Base-by-base conservation (phyloP, 768 basidiomycete genomes). In the Agrocybe chaxingu region DNA sequence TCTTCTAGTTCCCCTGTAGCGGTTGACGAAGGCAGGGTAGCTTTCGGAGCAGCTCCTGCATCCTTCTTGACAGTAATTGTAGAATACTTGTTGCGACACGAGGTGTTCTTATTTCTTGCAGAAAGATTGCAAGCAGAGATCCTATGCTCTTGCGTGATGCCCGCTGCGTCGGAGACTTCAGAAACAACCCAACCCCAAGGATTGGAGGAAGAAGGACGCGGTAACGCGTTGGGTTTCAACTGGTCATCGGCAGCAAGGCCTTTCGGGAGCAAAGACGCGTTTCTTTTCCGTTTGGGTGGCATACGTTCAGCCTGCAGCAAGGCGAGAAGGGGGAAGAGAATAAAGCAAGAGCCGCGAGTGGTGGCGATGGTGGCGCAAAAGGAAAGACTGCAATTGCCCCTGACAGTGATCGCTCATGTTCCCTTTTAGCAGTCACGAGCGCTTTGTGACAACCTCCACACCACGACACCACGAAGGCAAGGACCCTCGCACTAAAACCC, bases 181-280 rank as follows among this genome's bases (percentile, higher is more conserved):
- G 83, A 77, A 44, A 79, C 83, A 45, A 91, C 85, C 92, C 92
- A 95, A 44, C 77, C 77, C 92, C 92, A 93, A n/a, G 78, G 68
- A 31, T 78, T 73, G 48, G 72, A 65, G 37, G 50, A 34, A 42
- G 53, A 44, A 37, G 68, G 68, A 24, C 70, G 69, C n/a, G 76
- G 66, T 11, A 82, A 72, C 47, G 75, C 75, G 50, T 73, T 69
- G 45, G 82, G 79, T 57, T 82, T 84, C 57, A 88, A 75, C 18
- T 73, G 72, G 69, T 87, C 80, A 16, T 84, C 86, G 29, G 84
- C 72, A 42, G 71, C 67, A 34, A 85, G 74, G 18, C 84, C 87
- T 57, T 77, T 77, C 10, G 67, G 55, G 19, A 67, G 39, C 4
- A 76, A 66, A 12, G 76, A 76, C 49, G 66, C 60, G 65, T 74